Conservation (phyloP, 805 yeast species). For the Starmerella riodocensis region DNA sequence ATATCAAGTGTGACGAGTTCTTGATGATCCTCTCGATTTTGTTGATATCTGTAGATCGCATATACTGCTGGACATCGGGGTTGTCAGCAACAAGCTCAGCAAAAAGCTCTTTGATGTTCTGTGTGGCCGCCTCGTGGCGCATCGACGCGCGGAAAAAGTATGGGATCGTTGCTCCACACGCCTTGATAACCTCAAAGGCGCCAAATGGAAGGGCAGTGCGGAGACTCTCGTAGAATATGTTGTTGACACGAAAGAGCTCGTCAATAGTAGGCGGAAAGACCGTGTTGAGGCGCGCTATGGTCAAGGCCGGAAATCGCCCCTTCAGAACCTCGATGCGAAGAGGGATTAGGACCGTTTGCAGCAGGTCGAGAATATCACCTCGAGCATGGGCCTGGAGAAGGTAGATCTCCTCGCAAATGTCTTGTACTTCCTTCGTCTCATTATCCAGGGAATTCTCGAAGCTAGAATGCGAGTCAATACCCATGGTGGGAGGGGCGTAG, state of each 20-base stretch:
- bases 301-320: constrained; percentile 37
- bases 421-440: constrained; percentile 32
- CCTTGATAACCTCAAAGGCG: constrained; percentile 60
- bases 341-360: constrained; percentile 70
- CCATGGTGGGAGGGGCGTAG: constrained; percentile 45
- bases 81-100: constrained; percentile 29
- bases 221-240: constrained; percentile 66
- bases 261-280: constrained; percentile 92
- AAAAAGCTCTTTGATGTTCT: constrained; percentile 40
- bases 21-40: constrained; percentile 49
- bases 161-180: constrained; percentile 71
- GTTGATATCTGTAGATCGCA: background rate
- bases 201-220: constrained; percentile 57
- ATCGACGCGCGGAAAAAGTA: constrained; percentile 86
- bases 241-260: constrained; percentile 80
- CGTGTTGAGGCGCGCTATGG: constrained; percentile 55
- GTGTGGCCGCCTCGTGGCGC: constrained; percentile 86
- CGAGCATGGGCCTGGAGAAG: constrained; percentile 65
- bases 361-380: constrained; percentile 52
- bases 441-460: constrained; percentile 9
- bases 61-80: constrained; percentile 29
- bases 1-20: constrained; percentile 58
- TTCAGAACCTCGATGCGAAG: constrained; percentile 56
- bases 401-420: constrained; percentile 54
- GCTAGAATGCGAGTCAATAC: too few relatives aligned